Base-by-base conservation (phyloP, 495 filamentous ascomycete species). In the Cercophora sp. region DNA sequence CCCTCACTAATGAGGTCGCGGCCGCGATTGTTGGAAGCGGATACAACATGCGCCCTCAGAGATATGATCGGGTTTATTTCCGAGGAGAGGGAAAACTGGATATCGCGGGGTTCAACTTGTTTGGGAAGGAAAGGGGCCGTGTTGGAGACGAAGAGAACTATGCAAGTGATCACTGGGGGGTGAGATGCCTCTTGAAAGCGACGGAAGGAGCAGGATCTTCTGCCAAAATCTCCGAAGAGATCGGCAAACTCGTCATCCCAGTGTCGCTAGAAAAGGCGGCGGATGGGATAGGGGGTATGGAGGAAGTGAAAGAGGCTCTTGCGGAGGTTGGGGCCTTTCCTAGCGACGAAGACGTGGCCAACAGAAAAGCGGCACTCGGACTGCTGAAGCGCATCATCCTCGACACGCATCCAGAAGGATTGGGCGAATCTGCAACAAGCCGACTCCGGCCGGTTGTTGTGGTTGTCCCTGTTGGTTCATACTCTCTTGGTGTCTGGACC, bases 101-200 rank as follows among this genome's bases (percentile, higher is more conserved):
- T 11, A 53, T 73, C 1, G 57, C 49, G 5, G 53, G 55, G 13
- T 78, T 81, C 43, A 72, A 70, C 47, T 61, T 70, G 52, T 81
- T 84, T 58, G 81, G 81, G 0, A 69, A 68, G 23, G 57, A 63
- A 13, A 57, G 55, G 13, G 56, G 57, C 22, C 36, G 39, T 13
- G 48, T 31, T 5, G 51, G 48, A 1, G 58, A 43, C 19, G 39
- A 37, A 15, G 29, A 52, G 9, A 46, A 48, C 22, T 75, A 71
- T 55, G 76, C 71, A 0, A 83, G 80, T 48, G 78, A 81, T 54
- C 80, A 84, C 54, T 82, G 76, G 73, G 80, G 80, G 2, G 62
- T 83, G 15, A 58, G 72, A 34, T 73, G 73, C 35, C 58, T 66
- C 53, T 71, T 15, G 51, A 45, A 6, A 20, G 26, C 2, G 42